These are phyloP conservation scores for Middelhovenomyces tepae DNA, from an alignment of 805 yeast species.

Conservation along the genomic window DNA sequence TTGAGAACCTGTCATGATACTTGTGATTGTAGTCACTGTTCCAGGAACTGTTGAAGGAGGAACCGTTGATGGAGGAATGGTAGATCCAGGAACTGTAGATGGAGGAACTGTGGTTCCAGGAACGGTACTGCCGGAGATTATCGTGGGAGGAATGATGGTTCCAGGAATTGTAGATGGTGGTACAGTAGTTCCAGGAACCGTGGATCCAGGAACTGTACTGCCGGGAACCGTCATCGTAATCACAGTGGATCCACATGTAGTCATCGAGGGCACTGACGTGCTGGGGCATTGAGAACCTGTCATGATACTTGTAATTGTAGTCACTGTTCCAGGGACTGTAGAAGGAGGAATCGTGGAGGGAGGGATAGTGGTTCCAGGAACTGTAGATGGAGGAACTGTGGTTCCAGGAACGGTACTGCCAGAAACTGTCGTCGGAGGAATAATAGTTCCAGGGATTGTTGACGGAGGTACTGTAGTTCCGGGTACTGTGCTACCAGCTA, in stretches of 20 bases:
- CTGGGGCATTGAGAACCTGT: too few species aligned
- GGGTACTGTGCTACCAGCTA: not conserved
- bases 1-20: too few species aligned
- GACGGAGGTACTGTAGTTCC: not conserved
- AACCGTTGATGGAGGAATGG: not conserved
- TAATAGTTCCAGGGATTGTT: not conserved
- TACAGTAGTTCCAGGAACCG: not conserved
- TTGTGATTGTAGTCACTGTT: too few species aligned
- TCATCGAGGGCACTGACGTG: constrained; percentile 1
- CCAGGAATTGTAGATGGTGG: not conserved
- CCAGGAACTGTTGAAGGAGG: too few species aligned
- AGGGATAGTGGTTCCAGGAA: constrained; percentile 1
- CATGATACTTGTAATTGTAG: too few species aligned
- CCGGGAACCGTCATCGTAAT: constrained; percentile 1
- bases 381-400: not conserved
- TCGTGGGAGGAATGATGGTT: not conserved
- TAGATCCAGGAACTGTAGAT: not conserved
- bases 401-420: constrained; percentile 3
- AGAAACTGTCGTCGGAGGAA: too few species aligned
- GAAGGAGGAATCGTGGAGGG: too few species aligned
- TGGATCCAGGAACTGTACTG: not conserved
- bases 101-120: not conserved
- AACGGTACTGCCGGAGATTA: not conserved
- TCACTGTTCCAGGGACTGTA: too few species aligned
- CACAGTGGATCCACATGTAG: not conserved